A percentile compares a stretch with the other conserved stretches of the same genome.
phyloP scores from a whole-genome alignment of 345 rosid species.

The Lepidium africanum region DNA sequence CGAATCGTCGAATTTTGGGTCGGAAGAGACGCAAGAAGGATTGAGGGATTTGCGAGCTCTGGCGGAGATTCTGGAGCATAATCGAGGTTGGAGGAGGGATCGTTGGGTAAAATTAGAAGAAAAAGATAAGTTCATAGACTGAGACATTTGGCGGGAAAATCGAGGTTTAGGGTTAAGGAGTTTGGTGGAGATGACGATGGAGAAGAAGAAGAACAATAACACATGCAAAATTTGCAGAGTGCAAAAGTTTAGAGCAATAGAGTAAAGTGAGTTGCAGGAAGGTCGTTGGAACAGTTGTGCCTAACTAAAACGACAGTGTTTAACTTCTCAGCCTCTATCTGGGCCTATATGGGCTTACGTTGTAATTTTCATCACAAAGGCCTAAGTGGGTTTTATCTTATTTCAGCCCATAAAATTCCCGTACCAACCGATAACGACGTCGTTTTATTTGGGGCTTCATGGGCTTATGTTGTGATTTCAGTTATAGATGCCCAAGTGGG shows the following conservation, averaged over 20 bases:
- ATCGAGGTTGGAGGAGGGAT: conserved; percentile 18
- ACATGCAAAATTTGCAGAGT: conserved; percentile 16
- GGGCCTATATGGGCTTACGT: not conserved
- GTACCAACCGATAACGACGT: not conserved
- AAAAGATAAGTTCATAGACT: conserved; percentile 29
- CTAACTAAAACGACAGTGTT: not conserved
- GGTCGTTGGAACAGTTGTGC: conserved; percentile 21
- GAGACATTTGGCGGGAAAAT: conserved; percentile 40
- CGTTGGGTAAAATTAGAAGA: conserved; percentile 35
- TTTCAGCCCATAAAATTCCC: not conserved
- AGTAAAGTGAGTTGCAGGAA: not conserved
- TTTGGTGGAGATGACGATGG: conserved; percentile 20
- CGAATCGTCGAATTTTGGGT: conserved; percentile 18
- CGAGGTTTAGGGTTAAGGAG: conserved; percentile 28
- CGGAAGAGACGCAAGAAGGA: conserved; percentile 24
- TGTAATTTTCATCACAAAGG: not conserved
- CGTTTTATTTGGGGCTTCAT: not conserved
- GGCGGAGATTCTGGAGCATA: conserved; percentile 22
- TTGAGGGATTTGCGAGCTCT: conserved; percentile 23
- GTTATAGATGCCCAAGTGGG: not conserved
- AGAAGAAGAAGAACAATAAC: not conserved
- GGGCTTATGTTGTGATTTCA: not conserved
- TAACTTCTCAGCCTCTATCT: not conserved
- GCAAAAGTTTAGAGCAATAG: not conserved
- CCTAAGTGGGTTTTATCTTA: not conserved